Percentiles rank a stretch among this genome's conserved stretches.
These are phyloP conservation scores for Flaveria bidentis DNA, from an alignment of 129 eudicot species.

Conservation along the genomic window DNA sequence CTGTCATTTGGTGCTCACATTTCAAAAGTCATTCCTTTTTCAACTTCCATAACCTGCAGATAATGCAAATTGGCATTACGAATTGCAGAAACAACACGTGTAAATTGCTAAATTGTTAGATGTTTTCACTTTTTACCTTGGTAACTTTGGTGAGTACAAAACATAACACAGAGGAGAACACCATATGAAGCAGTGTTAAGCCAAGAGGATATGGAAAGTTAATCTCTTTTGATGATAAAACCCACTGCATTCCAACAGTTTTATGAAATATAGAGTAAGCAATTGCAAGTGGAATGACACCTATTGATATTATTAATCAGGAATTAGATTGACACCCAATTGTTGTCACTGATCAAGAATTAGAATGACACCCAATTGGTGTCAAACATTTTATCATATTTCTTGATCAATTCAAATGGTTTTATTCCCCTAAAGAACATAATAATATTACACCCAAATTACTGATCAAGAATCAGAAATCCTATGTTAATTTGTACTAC, in stretches of 20 bases:
- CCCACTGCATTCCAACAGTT: slow-evolving; percentile 70
- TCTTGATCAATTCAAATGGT: not conserved
- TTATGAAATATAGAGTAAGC: too few species aligned
- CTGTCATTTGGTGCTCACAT: slow-evolving; percentile 50
- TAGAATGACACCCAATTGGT: too few species aligned
- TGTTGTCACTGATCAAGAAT: too few species aligned
- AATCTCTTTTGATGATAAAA: slow-evolving; percentile 88
- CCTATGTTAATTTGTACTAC: too few species aligned
- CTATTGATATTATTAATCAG: too few species aligned
- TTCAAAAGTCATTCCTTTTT: slow-evolving; percentile 82
- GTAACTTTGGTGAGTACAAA: slow-evolving; percentile 67
- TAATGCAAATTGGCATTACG: slow-evolving; percentile 18
- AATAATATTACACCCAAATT: not conserved
- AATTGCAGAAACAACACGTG: slow-evolving; percentile 1
- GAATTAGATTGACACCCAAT: too few species aligned
- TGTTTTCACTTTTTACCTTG: slow-evolving; percentile 48
- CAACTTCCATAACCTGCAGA: slow-evolving; percentile 60
- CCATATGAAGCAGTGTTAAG: slow-evolving; percentile 90
- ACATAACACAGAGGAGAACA: slow-evolving; percentile 88
- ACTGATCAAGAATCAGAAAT: too few species aligned
- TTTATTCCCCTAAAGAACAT: not conserved
- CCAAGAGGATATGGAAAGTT: slow-evolving; percentile 96
- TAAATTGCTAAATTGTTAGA: not conserved
- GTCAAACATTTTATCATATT: not conserved
- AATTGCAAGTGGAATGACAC: not conserved